Base-by-base conservation (phyloP, 371 early-diverging fungal genomes). In the Actinomucor elegans region DNA sequence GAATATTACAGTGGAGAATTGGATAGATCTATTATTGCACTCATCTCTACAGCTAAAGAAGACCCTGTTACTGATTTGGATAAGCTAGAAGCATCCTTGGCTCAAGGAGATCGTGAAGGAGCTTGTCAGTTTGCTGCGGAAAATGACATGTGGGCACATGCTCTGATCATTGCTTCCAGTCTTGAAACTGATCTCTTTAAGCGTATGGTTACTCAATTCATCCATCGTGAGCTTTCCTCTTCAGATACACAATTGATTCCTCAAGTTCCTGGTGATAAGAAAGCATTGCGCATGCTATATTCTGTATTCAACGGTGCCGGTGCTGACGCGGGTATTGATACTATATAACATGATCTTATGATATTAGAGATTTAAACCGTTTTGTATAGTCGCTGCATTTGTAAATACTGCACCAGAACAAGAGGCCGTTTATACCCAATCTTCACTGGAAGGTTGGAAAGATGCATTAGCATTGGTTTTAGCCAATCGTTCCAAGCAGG, bases 121-220 rank as follows among this genome's bases (percentile, higher is more conserved):
- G 94, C 96, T 1, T 87, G 90, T 26, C 74, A 81, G 14, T 72
- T 81, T 36, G 90, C 93, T 1, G 75, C 86, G 48, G 71, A 75
- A 29, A 65, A 83, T 28, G 81, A 81, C 36, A 58, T 93, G 48
- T 97, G 96, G 96, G 77, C 88, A 0, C 94, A 97, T 68, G 94
- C 94, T 9, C 77, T 95, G 24, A 80, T 94, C 5, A 87, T 97
- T 62, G 83, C 92, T 31, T 91, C 91, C 47, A 87, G 90, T 51
- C 26, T 47, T 2, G 9, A 21, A 11, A 84, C 84, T 59, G 90
- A 88, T 18, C 66, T 83, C 0, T 97, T 93, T 83, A 81, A 84
- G 54, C 82, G 81, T 5, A 87, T 87, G 3, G 86, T 92, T n/a
- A 65, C 70, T 24, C 71, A 79, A 14, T 94, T 93, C 64, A 76